Base-by-base conservation (phyloP, 2,329 filamentous ascomycete genomes). In the Emydomyces testavorans region DNA sequence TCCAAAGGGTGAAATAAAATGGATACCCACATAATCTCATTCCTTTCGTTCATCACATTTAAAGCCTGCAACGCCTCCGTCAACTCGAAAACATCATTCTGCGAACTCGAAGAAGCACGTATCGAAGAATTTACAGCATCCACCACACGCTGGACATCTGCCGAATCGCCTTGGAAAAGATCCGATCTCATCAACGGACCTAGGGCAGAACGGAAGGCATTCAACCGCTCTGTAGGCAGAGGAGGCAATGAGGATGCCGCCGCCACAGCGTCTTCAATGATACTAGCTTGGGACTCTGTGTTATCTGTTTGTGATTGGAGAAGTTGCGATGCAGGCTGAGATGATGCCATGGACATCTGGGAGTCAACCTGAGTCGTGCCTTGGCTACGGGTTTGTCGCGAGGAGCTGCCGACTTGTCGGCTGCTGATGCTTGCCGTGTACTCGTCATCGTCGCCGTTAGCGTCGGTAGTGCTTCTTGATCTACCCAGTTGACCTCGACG, bases 1-100 rank as follows among this genome's bases (percentile, higher is more conserved):
- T 40, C 40, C 39, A 46, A 41, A 18, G 15, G 11, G 18, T 24
- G 31, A 41, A 54, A 40, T 35, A 35, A 35, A 49, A 18, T 11
- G 8, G n/a, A 28, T 37, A 79, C 85, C 77, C 71, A 90, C 89
- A 98, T 98, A 61, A 98, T 81, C 71, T 90, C 82, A 65, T 95
- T 95, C 57, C 76, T 73, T 54, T 85, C 80, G 58, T 86, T 82
- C 78, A 98, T 81, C 62, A 76, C 80, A 65, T 79, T 78, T 49
- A 98, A 70, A 37, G 87, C 89, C 64, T 82, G 77, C 50, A 83
- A 70, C 0, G 84, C 86, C 66, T 98, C 92, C 0, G 71, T 71
- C 31, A 75, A 75, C 21, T 72, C 75, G 67, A 94, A 98, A 31
- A 73, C 66, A 11, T 67, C 63, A 34, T 65, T 6, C 76, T 75